Evolutionary conservation across 208 protist species (phyloP), one percentile per base, ranked within the genome.

Genomic region (Strigomonas oncopelti): DNA sequence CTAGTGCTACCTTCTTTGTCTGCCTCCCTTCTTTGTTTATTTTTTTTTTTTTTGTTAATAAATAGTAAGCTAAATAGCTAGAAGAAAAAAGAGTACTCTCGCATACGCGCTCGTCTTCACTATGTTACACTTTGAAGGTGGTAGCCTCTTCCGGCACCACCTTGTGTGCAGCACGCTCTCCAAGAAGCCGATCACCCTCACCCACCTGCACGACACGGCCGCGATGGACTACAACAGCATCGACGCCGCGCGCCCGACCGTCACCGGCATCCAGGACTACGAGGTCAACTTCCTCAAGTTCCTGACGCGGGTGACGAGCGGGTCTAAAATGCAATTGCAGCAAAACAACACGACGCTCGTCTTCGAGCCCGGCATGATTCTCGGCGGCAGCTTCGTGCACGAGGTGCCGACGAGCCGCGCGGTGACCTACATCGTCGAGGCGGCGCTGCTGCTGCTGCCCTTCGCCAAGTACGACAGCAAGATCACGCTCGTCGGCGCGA

Each of bases 271-370:
- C 62, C 76, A 90, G 67, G 32, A 71, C 1, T 75, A 77, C 54
- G 91, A 97, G 72, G 90, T 84, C 14, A 97, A 96, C 73, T 97
- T 97, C 58, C 76, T 97, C 34, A 94, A 95, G 76, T 95, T 97
- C 56, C 84, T 97, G 46, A 91, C 94, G 64, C 85, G 88, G 57
- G 72, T 97, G 59, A 96, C 93, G 18, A 94, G 85, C 59, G 93
- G 93, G 0, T 93, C 90, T 1, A 71, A 65, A 5, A 81, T 97
- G 42, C 78, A 93, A 69, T 83, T 82, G 56, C 79, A 69, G 2
- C 77, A 93, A 11, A 70, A 88, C 74, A 92, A 93, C 71, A 95
- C 88, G 7, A 67, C 68, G 27, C 61, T 97, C 28, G 80, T 73
- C 13, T 94, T 96, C 71, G 82, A 73, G n/a, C 93, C 93, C 2